phyloP scores from a whole-genome alignment of 148 eudicot species.

The Silene conica region DNA sequence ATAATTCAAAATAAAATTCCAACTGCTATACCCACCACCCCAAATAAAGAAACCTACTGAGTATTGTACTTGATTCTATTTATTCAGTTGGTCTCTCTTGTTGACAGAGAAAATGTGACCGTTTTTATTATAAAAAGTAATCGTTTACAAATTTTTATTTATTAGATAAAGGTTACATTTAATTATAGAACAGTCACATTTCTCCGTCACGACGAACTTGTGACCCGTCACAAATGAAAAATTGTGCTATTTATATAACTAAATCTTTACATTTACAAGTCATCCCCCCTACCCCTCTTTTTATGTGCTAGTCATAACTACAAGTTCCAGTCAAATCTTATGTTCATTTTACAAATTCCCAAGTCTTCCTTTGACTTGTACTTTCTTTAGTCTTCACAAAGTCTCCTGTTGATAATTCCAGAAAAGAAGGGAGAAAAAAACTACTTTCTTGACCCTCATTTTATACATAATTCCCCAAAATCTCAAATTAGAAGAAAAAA shows the following conservation, averaged over 20 bases:
- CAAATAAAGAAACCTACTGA: neutral
- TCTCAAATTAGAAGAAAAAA: constrained; percentile 7
- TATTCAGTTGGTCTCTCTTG: too few relatives aligned
- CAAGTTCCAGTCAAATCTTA: neutral
- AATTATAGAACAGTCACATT: too few relatives aligned
- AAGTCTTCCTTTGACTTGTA: neutral
- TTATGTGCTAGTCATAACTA: neutral
- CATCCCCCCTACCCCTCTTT: neutral
- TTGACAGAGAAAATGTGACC: too few relatives aligned
- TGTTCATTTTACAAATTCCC: neutral
- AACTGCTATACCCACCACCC: neutral
- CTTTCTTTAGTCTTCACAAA: neutral
- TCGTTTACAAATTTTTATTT: too few relatives aligned
- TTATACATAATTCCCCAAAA: neutral
- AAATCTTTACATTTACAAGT: neutral
- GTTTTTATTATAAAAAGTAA: too few relatives aligned
- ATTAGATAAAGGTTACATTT: too few relatives aligned
- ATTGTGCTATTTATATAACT: too few relatives aligned
- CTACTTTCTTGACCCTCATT: constrained; percentile 19
- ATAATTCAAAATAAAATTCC: too few relatives aligned
- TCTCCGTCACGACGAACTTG: too few relatives aligned
- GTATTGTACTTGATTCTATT: too few relatives aligned
- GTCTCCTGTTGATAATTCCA: neutral
- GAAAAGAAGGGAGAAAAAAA: neutral
- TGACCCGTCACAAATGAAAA: too few relatives aligned